Percentiles rank a stretch among this genome's conserved stretches.
These are phyloP conservation scores for Porcisia deanei DNA, from an alignment of 208 protist genomes.

Conservation along the genomic window DNA sequence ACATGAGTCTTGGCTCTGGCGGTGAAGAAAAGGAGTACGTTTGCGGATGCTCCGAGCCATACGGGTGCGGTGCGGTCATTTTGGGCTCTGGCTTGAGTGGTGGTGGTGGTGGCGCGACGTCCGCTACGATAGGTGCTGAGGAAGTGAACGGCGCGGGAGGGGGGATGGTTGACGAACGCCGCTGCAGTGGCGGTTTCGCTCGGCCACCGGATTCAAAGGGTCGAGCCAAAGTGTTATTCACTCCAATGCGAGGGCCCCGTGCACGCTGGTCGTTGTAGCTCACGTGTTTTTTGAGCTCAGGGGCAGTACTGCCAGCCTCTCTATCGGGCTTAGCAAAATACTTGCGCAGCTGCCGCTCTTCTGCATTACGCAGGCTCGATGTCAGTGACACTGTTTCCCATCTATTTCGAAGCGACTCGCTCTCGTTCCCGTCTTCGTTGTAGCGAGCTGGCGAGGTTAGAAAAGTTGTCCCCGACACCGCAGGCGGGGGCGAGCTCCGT, in stretches of 20 bases:
- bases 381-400: constrained; percentile 35
- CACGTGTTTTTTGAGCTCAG: neutral
- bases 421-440: neutral
- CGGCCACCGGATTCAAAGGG: neutral
- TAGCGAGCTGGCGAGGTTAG: constrained; percentile 4
- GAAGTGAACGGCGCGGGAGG: neutral
- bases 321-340: constrained; percentile 16
- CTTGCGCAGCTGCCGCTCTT: constrained; percentile 21
- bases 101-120: neutral
- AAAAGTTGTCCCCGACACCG: neutral
- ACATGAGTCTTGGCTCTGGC: neutral
- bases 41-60: neutral
- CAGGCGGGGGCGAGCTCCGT: constrained; percentile 6
- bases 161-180: neutral
- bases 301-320: neutral
- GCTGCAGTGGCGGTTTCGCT: neutral
- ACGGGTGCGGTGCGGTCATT: neutral
- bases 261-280: neutral
- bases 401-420: neutral
- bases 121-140: neutral
- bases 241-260: neutral
- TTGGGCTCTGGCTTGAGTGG: neutral
- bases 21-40: neutral
- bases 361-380: constrained; percentile 11
- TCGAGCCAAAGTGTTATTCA: neutral